These are phyloP conservation scores for Auricularia sp. DNA, from an alignment of 768 basidiomycete species.

Conservation along the genomic window DNA sequence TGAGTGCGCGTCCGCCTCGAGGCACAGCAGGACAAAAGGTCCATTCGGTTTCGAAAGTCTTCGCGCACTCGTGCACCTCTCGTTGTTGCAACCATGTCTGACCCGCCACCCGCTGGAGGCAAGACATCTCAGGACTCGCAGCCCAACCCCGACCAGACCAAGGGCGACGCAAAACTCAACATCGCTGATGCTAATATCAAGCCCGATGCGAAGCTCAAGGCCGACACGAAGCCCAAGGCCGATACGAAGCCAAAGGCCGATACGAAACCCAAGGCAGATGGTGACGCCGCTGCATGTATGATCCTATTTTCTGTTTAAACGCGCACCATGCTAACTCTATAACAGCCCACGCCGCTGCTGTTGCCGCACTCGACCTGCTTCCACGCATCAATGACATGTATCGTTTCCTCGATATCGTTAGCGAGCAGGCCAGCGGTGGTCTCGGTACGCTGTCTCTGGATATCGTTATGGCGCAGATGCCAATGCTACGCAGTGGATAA, in stretches of 20 bases:
- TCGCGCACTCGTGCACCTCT: too few species aligned
- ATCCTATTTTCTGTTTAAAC: too few species aligned
- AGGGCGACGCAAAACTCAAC: not conserved
- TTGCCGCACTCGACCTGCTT: constrained; percentile 2
- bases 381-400: constrained; percentile 36
- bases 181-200: too few species aligned
- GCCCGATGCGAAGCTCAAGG: too few species aligned
- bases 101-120: too few species aligned
- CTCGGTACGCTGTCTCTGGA: constrained; percentile 21
- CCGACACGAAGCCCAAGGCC: too few species aligned
- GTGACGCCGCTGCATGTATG: too few species aligned
- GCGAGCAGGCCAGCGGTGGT: constrained; percentile 40
- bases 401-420: constrained; percentile 44
- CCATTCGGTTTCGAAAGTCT: too few species aligned
- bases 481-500: constrained; percentile 39
- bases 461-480: not conserved
- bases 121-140: too few species aligned
- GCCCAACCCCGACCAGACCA: not conserved
- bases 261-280: too few species aligned
- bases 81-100: too few species aligned
- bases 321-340: not conserved
- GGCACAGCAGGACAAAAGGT: not conserved
- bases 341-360: not conserved
- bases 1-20: not conserved
- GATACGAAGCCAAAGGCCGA: too few species aligned